Evolutionary conservation across 148 eudicot genomes (phyloP).

Genomic region (Rheum nobile): DNA sequence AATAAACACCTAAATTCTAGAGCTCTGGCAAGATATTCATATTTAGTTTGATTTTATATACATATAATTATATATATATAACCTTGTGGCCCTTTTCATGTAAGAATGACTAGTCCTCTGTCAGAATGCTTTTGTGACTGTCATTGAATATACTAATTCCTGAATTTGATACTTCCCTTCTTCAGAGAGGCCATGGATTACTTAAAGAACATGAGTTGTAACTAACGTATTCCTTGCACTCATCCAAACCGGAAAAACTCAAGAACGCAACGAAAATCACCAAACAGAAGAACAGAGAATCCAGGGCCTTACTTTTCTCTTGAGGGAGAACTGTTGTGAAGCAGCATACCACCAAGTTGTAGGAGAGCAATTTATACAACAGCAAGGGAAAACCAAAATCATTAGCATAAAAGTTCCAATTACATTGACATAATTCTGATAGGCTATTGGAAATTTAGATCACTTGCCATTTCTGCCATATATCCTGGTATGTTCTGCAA

Average conservation of each 20-base stretch:
- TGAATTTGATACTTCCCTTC: not conserved
- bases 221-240: not conserved
- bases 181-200: not conserved
- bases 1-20: not conserved
- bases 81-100: not conserved
- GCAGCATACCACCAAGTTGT: slow-evolving; percentile 26
- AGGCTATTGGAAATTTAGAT: not conserved
- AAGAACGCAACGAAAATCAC: not conserved
- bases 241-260: not conserved
- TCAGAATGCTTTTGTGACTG: not conserved
- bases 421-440: not conserved
- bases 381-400: slow-evolving; percentile 1
- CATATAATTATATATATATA: not conserved
- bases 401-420: not conserved
- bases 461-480: slow-evolving; percentile 82
- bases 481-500: slow-evolving; percentile 59
- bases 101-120: not conserved
- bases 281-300: not conserved
- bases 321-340: slow-evolving; percentile 72
- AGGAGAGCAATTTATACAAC: not conserved
- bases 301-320: slow-evolving; percentile 66
- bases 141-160: not conserved
- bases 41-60: not conserved
- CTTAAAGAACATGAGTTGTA: not conserved
- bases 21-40: not conserved